Evolutionary conservation across 768 basidiomycete genomes (phyloP).

Genomic region (Mycena floridula): DNA sequence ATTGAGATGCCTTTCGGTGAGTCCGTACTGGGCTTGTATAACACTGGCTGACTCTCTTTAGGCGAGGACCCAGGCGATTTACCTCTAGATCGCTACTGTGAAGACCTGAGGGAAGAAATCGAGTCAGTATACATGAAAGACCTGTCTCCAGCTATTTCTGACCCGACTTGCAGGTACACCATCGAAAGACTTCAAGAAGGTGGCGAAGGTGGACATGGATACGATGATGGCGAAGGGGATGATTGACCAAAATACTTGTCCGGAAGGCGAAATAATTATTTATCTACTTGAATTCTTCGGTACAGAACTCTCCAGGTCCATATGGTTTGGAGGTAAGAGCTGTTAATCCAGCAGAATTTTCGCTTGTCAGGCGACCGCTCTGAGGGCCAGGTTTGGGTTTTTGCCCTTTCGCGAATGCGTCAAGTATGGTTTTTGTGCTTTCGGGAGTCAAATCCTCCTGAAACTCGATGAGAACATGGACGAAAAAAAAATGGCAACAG

Average conservation of each 20-base stretch:
- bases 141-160: constrained; percentile 2
- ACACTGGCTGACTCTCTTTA: constrained; percentile 16
- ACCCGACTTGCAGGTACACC: constrained; percentile 43
- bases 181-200: constrained; percentile 68
- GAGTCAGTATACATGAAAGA: constrained; percentile 41
- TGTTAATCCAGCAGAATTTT: constrained; percentile 91
- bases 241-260: constrained; percentile 33
- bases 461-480: constrained; percentile 7
- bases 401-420: constrained; percentile 72
- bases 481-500: not conserved
- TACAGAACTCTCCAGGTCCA: constrained; percentile 88
- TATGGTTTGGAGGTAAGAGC: constrained; percentile 81
- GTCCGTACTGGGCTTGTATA: constrained; percentile 10
- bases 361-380: constrained; percentile 77
- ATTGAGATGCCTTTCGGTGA: constrained; percentile 93
- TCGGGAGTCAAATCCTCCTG: constrained; percentile 82
- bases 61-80: constrained; percentile 63
- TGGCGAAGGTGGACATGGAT: constrained; percentile 64
- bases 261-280: not conserved
- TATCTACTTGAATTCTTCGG: constrained; percentile 58
- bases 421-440: constrained; percentile 73
- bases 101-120: constrained; percentile 81
- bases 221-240: constrained; percentile 78
- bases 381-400: constrained; percentile 95
- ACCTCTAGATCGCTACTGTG: constrained; percentile 80